Evolutionary conservation across 2,329 filamentous ascomycete genomes (phyloP), one percentile per base, ranked within the genome.

Genomic region (Colletotrichum sp.): DNA sequence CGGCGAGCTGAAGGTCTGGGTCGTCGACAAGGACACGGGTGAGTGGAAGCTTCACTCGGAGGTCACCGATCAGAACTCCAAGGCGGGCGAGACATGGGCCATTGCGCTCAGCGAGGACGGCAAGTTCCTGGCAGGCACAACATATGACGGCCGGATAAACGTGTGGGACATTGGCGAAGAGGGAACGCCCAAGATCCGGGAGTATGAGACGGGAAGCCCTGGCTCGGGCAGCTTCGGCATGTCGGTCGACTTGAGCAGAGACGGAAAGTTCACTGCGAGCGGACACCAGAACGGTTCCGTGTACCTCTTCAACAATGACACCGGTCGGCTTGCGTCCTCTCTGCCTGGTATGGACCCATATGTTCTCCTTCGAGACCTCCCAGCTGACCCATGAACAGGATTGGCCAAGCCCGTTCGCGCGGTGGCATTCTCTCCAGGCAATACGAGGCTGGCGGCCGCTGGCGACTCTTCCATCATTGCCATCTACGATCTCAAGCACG

Each of bases 291-390:
- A 95, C 81, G 97, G 97, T 18, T 93, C 93, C 15, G 91, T 99
- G 78, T 98, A 98, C 86, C 92, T 99, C 77, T 99, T 99, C 89
- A 96, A 96, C 87, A 99, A 98, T 81, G 93, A 96, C 79, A 95
- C 94, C 1, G 95, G 95, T 5, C 92, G 95, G 70, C 92, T 99
- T 80, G 89, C 95, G 15, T 96, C 98, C 85, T 97, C 95, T 9
- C 88, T 99, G 28, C 93, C 95, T 71, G 93, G 95, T 95, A 87
- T 77, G 89, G 81, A 5, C 12, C 18, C n/a, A 13, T 30, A 13
- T 6, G 16, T 39, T 26, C 12, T n/a, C 3, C 26, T 10, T n/a
- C 8, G 16, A 24, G 55, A 24, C 7, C 26, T 18, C 24, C 9
- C 30, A 34, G 8, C 30, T 24, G n/a, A 52, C 13, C 16, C 67